Base-by-base conservation (phyloP, 2,329 filamentous ascomycete species). In the Botrytis squamosa region DNA sequence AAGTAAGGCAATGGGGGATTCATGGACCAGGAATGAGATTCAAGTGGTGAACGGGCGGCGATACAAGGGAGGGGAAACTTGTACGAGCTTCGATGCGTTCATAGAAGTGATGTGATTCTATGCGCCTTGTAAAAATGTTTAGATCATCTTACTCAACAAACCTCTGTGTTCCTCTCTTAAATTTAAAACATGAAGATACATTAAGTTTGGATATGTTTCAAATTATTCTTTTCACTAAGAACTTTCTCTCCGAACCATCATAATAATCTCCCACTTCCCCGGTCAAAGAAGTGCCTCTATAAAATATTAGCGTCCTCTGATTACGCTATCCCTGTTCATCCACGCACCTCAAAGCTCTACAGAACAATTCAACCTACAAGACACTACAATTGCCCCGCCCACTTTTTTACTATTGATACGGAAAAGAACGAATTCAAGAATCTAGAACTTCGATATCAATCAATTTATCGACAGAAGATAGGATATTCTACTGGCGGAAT, bases 81-180 rank as follows among this genome's bases (percentile, higher is more conserved):
- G 77, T 80, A 78, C 75, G 77, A 68, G 78, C 77, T 74, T 78
- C 77, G 75, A 77, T 76, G 76, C 78, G 76, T 75, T 69, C 73
- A 75, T 77, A 76, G 76, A 77, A 75, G 76, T 75, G 78, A 76
- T 78, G 75, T 76, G 68, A 80, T 71, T 78, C 76, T 78, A 77
- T 79, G 75, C 76, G 74, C 76, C 73, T 81, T 81, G 80, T 82
- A 81, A 78, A 79, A 81, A 80, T 81, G 76, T 75, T 80, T 80
- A 81, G 78, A 81, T 73, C 75, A 80, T 79, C 78, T 80, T 80
- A 78, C 79, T 81, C 78, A 74, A 74, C 36, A 42, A 42, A 63
- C 20, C 42, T 52, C 70, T 71, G 40, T 72, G 38, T 71, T 63
- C 70, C 68, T 38, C 59, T 49, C 73, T 66, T 69, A 64, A 42